Evolutionary conservation across 805 yeast species (phyloP), one percentile per base, ranked within the genome.

Genomic region (Suhomyces kilbournensis): DNA sequence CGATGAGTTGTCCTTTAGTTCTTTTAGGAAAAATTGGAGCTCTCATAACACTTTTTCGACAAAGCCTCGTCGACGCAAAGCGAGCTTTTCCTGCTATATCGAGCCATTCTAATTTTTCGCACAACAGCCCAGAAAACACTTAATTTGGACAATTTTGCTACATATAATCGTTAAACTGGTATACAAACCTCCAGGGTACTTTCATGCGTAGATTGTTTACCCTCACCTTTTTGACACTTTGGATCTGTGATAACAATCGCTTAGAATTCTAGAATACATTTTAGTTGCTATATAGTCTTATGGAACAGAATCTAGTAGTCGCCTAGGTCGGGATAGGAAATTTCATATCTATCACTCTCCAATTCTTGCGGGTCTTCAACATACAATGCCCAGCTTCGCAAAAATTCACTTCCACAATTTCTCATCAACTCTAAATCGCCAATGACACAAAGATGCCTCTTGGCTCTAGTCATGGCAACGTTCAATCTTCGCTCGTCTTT

Each of bases 381-480:
- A 85, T 86, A 85, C 5, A 74, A 65, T 7, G 82, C 81, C 96
- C 97, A 90, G 19, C 75, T 67, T 45, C 74, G 72, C 50, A 91
- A 71, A 59, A 81, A 88, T 25, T 64, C 63, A 4, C 74, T 74
- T 2, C 72, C 69, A 47, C 79, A 68, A 6, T 62, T 60, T 30
- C 71, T 67, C 47, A 91, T 64, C 2, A 90, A 79, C 60, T 88
- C 96, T 76, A 88, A 78, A 65, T 94, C 96, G 1, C 97, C 98
- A 49, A 94, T 72, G 0, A 93, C 80, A 62, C 94, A 88, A 6
- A 93, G 72, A 60, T 92, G 97, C 53, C 93, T 75, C 62, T 86
- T 84, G 4, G 97, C 88, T 58, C 99, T 77, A 0, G 98, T 92
- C 65, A 93, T 90, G 1, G 97, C 97, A 19, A 93, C 99, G 64